Evolutionary conservation across 2,329 filamentous ascomycete species (phyloP).

Genomic region (Dendrostoma leiphaemia): DNA sequence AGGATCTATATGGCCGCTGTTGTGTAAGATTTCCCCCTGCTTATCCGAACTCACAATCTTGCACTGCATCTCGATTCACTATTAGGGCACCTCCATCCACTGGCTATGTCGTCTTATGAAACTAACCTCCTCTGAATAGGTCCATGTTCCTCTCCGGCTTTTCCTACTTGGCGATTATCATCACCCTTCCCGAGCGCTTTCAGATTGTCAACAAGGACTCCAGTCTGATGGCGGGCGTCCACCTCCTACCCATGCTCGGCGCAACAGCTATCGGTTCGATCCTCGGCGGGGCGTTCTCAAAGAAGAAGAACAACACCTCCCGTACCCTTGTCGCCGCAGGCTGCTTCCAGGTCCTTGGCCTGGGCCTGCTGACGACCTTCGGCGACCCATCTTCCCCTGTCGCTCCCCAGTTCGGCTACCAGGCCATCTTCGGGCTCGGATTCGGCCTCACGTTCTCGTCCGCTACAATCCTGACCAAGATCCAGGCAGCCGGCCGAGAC

Average conservation of each 20-base stretch:
- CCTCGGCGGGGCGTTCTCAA: conserved; percentile 51
- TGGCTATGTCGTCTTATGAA: neutral
- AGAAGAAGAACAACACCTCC: conserved; percentile 52
- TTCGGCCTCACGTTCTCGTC: conserved; percentile 57
- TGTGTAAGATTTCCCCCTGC: conserved; percentile 35
- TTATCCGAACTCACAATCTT: neutral
- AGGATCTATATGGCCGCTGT: conserved; percentile 51
- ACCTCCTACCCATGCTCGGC: conserved; percentile 57
- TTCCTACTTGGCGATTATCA: conserved; percentile 55
- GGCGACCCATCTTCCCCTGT: conserved; percentile 29
- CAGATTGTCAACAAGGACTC: conserved; percentile 56
- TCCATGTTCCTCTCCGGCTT: conserved; percentile 57
- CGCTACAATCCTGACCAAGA: conserved; percentile 56
- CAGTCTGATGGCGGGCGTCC: conserved; percentile 53
- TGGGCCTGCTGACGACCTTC: conserved; percentile 48
- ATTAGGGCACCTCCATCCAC: too few species aligned
- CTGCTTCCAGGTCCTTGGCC: conserved; percentile 50
- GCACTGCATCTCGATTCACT: neutral
- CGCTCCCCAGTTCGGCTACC: conserved; percentile 50
- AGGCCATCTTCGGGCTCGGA: conserved; percentile 56
- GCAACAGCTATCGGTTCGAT: conserved; percentile 57
- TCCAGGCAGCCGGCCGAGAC: conserved; percentile 47
- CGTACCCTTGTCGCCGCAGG: conserved; percentile 48
- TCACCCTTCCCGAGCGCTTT: conserved; percentile 58
- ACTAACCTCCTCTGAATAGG: conserved; percentile 28